A percentile compares a stretch with the other conserved stretches of the same genome.
These are phyloP conservation scores for Saccharomycopsis hybrid DNA, from an alignment of 1,139 yeast genomes.

Conservation along the genomic window DNA sequence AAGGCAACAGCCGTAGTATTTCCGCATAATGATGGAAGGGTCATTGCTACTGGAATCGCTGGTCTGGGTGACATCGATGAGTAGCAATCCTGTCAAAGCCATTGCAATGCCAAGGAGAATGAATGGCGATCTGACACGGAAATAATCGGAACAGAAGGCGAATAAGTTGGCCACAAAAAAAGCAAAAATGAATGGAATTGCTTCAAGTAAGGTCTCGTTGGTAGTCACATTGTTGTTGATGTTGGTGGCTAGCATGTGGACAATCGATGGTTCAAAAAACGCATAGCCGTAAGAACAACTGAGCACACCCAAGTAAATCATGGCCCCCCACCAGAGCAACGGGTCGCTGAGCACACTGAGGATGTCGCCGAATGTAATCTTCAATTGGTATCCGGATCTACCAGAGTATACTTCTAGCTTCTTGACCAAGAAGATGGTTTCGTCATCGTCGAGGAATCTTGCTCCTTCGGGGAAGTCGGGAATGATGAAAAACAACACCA, in stretches of 20 bases:
- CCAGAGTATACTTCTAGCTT: constrained; percentile 33
- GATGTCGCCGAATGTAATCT: constrained; percentile 26
- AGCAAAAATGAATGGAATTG: constrained; percentile 67
- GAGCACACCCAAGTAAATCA: constrained; percentile 56
- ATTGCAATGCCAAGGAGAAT: constrained; percentile 36
- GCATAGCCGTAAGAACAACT: constrained; percentile 70
- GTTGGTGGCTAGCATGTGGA: constrained; percentile 33
- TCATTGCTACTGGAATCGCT: constrained; percentile 29
- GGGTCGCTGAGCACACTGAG: constrained; percentile 32
- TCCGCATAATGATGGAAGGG: constrained; percentile 31
- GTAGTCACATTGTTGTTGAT: constrained; percentile 27
- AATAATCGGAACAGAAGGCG: constrained; percentile 39
- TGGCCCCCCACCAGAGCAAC: constrained; percentile 49
- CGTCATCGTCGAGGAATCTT: constrained; percentile 32
- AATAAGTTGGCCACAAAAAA: constrained; percentile 47
- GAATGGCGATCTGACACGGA: constrained; percentile 43
- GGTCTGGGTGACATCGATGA: constrained; percentile 32
- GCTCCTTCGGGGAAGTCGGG: constrained; percentile 57
- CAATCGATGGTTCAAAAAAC: constrained; percentile 64
- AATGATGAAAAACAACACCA: constrained; percentile 47
- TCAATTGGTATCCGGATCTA: constrained; percentile 29
- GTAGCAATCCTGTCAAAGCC: constrained; percentile 50
- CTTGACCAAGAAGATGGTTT: constrained; percentile 31
- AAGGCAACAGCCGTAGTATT: constrained; percentile 65
- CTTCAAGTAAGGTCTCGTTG: constrained; percentile 56